Evolutionary conservation across 2,329 filamentous ascomycete genomes (phyloP).

Genomic region (Fusarium setosum): DNA sequence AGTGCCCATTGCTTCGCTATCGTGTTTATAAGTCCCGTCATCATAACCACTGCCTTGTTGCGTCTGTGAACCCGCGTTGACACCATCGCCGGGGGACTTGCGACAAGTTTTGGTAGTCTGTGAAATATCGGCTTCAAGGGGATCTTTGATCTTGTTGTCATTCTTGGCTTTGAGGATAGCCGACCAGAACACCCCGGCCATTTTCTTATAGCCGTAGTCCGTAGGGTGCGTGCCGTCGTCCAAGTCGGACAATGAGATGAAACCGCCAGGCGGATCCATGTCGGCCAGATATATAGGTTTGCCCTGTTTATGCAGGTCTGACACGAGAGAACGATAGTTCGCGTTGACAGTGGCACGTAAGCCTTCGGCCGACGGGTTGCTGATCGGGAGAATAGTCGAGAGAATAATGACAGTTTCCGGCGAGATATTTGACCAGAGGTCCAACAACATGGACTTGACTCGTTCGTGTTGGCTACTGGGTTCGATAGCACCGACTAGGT

Average conservation of each 20-base stretch:
- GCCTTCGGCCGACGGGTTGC: background rate
- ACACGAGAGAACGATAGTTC: background rate
- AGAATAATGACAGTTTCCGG: background rate
- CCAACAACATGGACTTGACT: background rate
- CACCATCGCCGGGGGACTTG: background rate
- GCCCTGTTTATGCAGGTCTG: background rate
- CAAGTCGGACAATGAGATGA: background rate
- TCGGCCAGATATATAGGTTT: background rate
- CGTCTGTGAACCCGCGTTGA: conserved; percentile 20
- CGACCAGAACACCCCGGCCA: background rate
- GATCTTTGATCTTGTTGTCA: background rate
- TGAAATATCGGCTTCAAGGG: background rate
- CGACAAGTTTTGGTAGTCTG: background rate
- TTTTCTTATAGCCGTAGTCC: background rate
- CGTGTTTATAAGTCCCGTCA: conserved; percentile 45
- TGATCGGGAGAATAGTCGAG: background rate
- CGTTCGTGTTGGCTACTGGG: background rate
- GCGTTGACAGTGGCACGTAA: background rate
- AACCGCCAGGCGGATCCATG: background rate
- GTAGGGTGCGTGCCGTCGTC: background rate
- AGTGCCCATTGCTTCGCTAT: conserved; percentile 21
- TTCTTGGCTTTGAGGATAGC: background rate
- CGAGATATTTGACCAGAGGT: background rate
- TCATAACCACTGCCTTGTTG: conserved; percentile 44
- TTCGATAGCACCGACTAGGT: background rate